These are phyloP conservation scores for Metarhizium album DNA, from an alignment of 2,329 filamentous ascomycete genomes.

Conservation along the genomic window DNA sequence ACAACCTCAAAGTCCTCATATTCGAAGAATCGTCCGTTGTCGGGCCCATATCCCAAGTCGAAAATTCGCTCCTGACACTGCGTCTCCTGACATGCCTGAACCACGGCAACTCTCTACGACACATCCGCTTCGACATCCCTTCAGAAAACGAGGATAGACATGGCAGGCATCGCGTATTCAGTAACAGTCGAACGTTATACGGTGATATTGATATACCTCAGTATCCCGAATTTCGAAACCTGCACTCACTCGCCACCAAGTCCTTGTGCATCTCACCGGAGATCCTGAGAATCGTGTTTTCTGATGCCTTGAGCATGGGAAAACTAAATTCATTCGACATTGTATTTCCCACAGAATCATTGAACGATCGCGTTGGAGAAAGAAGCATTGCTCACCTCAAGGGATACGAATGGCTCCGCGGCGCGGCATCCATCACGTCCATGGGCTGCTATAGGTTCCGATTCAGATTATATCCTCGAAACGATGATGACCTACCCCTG, in stretches of 20 bases:
- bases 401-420: slow-evolving; percentile 24
- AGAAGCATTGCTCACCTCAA: slow-evolving; percentile 19
- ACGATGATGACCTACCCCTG: slow-evolving; percentile 20
- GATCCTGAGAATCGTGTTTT: slow-evolving; percentile 15
- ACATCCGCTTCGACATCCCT: slow-evolving; percentile 21
- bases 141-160: slow-evolving; percentile 13
- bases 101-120: slow-evolving; percentile 15
- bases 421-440: slow-evolving; percentile 20
- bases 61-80: slow-evolving; percentile 13
- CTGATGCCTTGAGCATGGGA: slow-evolving; percentile 14
- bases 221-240: slow-evolving; percentile 14
- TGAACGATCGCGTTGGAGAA: slow-evolving; percentile 14
- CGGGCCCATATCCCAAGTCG: slow-evolving; percentile 12
- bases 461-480: slow-evolving; percentile 19
- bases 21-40: slow-evolving; percentile 9
- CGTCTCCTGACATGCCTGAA: slow-evolving; percentile 17
- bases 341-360: slow-evolving; percentile 20
- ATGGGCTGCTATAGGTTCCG: slow-evolving; percentile 25
- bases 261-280: slow-evolving; percentile 15
- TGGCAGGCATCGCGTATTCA: slow-evolving; percentile 2
- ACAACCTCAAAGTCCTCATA: slow-evolving; percentile 19
- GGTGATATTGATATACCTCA: not conserved
- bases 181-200: not conserved
- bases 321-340: slow-evolving; percentile 25
- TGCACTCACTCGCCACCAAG: slow-evolving; percentile 19